Evolutionary conservation across 192 early-diverging fungal genomes (phyloP).

Genomic region (Backusella tarrabulga): DNA sequence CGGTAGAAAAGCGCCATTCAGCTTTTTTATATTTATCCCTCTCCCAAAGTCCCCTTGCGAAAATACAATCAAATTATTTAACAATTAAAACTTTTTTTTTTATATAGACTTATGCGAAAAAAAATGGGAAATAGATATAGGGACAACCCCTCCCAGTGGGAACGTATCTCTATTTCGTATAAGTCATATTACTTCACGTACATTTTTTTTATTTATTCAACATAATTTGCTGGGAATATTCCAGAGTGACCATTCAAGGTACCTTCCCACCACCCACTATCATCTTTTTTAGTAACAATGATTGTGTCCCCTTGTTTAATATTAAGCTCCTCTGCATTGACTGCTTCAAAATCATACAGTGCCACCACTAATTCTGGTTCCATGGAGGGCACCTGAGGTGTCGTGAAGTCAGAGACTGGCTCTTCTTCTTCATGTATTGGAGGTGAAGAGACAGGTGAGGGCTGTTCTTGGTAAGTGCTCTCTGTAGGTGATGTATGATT

Average conservation of each 20-base stretch:
- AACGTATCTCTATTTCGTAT: background rate
- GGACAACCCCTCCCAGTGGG: background rate
- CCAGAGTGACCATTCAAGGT: constrained; percentile 13
- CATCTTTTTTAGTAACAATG: constrained; percentile 44
- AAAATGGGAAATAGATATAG: background rate
- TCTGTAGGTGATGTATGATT: background rate
- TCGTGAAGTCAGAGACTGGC: background rate
- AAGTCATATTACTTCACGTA: background rate
- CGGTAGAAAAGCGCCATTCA: background rate
- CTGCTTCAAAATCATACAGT: constrained; percentile 54
- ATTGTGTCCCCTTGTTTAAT: constrained; percentile 48
- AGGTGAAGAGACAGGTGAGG: too few relatives aligned
- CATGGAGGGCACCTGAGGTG: background rate
- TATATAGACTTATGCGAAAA: background rate
- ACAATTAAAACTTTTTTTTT: too few relatives aligned
- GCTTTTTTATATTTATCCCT: too few relatives aligned
- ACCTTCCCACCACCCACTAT: constrained; percentile 64
- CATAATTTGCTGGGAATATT: constrained; percentile 28
- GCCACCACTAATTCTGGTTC: constrained; percentile 19
- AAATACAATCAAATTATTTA: background rate
- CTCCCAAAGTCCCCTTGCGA: background rate
- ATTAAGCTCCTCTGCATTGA: constrained; percentile 49
- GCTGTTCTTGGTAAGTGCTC: background rate
- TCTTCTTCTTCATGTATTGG: background rate
- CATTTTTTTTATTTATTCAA: background rate